Evolutionary conservation across 2,329 filamentous ascomycete species (phyloP), one percentile per base, ranked within the genome.

Genomic region (Aspergillus sp.): DNA sequence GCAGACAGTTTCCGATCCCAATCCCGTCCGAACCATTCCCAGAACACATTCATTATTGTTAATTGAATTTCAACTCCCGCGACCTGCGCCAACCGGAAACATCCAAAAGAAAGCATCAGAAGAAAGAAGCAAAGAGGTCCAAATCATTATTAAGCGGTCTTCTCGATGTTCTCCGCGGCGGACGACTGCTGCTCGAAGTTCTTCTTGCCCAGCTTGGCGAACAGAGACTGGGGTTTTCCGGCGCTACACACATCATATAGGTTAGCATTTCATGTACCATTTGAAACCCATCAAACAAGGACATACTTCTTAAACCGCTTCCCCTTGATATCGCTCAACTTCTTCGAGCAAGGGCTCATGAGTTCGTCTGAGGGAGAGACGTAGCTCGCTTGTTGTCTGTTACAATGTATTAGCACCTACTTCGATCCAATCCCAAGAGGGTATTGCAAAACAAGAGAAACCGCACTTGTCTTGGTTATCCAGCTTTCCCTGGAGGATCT

Each of bases 311-410:
- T 79, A 60, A 82, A 81, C 28, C 79, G 76, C 76, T 82, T 82
- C 43, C 78, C 78, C 75, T 83, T 83, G 58, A 82, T 71, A 60
- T 82, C 77, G 55, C 77, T 81, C 69, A 83, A 59, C 57, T 83
- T 83, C 74, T 81, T 81, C 30, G 80, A 81, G 62, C 80, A 81
- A 3, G 81, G 81, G 54, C 79, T 82, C 76, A 81, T 80, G 54
- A 83, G 80, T 45, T 79, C 77, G 65, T 83, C 81, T 4, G 80
- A 82, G 0, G 81, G 81, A 41, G 80, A 82, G 60, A 83, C 74
- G 64, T 82, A 83, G 49, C 75, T 74, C 48, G 72, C 70, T 54
- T 72, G 66, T 66, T 71, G 62, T 71, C 74, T 69, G 55, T 58
- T 17, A 48, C 34, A 41, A 11, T 11, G 34, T 13, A 50, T 67